These are phyloP conservation scores for Kluyveromyces sp. DNA, from an alignment of 1,139 yeast species.

Conservation along the genomic window DNA sequence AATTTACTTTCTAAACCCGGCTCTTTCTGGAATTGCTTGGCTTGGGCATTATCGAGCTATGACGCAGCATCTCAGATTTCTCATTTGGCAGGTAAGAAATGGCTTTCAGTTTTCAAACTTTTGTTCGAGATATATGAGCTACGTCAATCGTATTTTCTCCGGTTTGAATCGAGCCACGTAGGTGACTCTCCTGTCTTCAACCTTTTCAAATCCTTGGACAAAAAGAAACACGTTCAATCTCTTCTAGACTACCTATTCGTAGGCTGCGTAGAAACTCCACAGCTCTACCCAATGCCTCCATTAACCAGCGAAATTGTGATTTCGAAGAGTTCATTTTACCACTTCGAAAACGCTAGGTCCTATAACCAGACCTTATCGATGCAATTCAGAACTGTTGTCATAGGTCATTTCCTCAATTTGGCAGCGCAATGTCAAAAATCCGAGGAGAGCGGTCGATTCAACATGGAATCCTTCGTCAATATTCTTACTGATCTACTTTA, in stretches of 20 bases:
- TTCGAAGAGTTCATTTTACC: constrained; percentile 15
- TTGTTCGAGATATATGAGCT: constrained; percentile 21
- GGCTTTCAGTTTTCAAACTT: constrained; percentile 24
- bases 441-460: background rate
- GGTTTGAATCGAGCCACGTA: constrained; percentile 8
- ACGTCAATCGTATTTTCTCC: constrained; percentile 19
- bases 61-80: constrained; percentile 13
- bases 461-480: background rate
- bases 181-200: constrained; percentile 12
- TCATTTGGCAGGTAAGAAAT: constrained; percentile 18
- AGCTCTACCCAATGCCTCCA: constrained; percentile 6
- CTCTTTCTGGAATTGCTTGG: constrained; percentile 22
- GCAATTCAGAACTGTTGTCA: constrained; percentile 20
- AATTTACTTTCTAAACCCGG: constrained; percentile 19
- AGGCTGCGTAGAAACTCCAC: constrained; percentile 13
- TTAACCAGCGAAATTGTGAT: constrained; percentile 12
- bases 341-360: constrained; percentile 10
- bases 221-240: background rate
- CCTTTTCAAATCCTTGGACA: background rate
- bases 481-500: background rate
- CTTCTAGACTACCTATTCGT: constrained; percentile 20
- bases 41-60: constrained; percentile 26
- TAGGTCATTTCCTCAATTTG: constrained; percentile 8
- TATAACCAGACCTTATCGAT: constrained; percentile 19
- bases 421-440: background rate